Evolutionary conservation across 306 rosid species (phyloP), one percentile per base, ranked within the genome.

Genomic region (Pyrus pyrifolia): DNA sequence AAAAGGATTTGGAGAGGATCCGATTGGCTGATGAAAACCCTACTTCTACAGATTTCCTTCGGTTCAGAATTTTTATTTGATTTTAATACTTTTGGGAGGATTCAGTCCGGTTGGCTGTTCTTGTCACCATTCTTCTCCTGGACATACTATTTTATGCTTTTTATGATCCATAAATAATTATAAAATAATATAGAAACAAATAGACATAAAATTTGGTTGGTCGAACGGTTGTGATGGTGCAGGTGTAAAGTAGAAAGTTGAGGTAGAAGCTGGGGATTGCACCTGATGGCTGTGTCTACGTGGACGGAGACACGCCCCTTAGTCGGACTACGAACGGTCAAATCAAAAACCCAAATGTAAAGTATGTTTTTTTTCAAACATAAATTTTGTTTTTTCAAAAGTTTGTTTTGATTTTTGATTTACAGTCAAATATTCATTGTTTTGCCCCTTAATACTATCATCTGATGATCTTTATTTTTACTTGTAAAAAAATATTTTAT

Each of bases 381-480:
- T 49, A 49, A 49, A 1, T 49, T 49, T 49, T 38, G 42, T 38
- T 38, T 38, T 38, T 38, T 4, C 40, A 13, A 13, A 29, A 10
- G n/a, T 62, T 62, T 29, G 42, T 15, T 62, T 62, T 62, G n/a
- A 2, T 30, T 21, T 70, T 49, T 25, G 2, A n/a, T 5, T 38
- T 11, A 71, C 3, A 19, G 61, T 51, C 45, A 70, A 18, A 70
- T 58, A 18, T 38, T 38, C 0, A 38, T 38, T 38, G 42, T 7
- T 38, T 38, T 38, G 42, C 0, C 2, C 0, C 2, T 5, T 2
- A 7, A 9, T 35, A 6, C 0, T 35, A 35, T 1, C 0, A 33
- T 31, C 6, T 4, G 2, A 35, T 35, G 2, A 0, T 35, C 5
- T 33, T 33, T 1, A 1, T 5, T 0, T 33, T 33, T 5, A 0